Conservation (phyloP, 768 basidiomycete genomes). For the Phaeolepiota aurea region DNA sequence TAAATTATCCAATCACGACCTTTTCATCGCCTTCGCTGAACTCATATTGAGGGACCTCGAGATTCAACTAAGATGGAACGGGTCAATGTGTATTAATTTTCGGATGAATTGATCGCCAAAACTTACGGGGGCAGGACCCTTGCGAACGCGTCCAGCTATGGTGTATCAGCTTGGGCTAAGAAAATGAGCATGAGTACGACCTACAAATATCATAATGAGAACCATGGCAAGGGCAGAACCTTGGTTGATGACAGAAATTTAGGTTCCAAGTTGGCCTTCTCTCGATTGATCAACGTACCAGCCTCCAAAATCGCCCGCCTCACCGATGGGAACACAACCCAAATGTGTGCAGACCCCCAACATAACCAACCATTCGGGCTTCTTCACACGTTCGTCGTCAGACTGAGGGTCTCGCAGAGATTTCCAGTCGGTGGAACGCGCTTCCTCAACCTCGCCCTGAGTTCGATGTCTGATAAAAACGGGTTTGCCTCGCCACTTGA, state of each 20-base stretch:
- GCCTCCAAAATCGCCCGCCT: constrained; percentile 94
- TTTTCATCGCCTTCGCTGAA: constrained; percentile 86
- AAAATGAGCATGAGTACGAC: constrained; percentile 14
- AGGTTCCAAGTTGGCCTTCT: constrained; percentile 1
- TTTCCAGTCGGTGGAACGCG: constrained; percentile 80
- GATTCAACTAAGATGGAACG: neutral
- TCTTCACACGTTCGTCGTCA: constrained; percentile 84
- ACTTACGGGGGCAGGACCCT: constrained; percentile 92
- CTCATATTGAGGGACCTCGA: constrained; percentile 40
- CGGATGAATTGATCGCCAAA: constrained; percentile 2
- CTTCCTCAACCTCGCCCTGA: constrained; percentile 84
- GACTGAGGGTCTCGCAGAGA: constrained; percentile 83
- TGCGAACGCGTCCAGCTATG: constrained; percentile 81
- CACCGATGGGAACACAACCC: constrained; percentile 97
- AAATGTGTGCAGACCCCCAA: constrained; percentile 93
- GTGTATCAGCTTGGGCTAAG: constrained; percentile 8
- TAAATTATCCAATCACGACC: constrained; percentile 70
- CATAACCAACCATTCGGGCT: constrained; percentile 95
- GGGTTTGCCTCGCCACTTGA: constrained; percentile 99
- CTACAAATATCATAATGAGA: constrained; percentile 96
- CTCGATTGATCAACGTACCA: constrained; percentile 67
- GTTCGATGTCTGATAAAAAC: constrained; percentile 99
- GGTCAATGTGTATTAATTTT: neutral
- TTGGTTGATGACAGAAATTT: constrained; percentile 17
- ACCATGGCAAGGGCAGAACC: constrained; percentile 98